Conservation (phyloP, 2,329 filamentous ascomycete species). For the Penicillium capsulatum region DNA sequence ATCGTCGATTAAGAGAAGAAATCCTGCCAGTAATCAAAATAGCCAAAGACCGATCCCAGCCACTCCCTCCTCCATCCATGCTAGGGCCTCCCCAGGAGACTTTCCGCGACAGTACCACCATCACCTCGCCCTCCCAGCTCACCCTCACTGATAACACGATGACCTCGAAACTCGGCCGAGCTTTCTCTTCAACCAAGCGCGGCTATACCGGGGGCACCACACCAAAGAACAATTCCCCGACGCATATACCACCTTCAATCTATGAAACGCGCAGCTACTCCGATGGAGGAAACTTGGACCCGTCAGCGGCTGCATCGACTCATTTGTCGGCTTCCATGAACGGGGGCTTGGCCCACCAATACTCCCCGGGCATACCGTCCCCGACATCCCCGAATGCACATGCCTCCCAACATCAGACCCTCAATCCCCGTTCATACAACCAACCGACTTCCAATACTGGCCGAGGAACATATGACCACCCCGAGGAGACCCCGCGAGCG, state of each 20-base stretch:
- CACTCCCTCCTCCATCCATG: constrained; percentile 61
- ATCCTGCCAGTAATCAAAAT: constrained; percentile 84
- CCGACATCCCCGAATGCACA: constrained; percentile 43
- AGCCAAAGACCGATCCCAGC: constrained; percentile 86
- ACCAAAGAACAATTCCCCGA: constrained; percentile 73
- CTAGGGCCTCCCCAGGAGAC: constrained; percentile 18
- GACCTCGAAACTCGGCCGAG: constrained; percentile 58
- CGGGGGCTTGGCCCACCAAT: constrained; percentile 49
- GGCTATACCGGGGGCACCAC: constrained; percentile 63
- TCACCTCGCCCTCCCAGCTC: constrained; percentile 31
- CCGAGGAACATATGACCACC: constrained; percentile 36
- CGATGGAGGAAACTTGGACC: constrained; percentile 56
- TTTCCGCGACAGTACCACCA: constrained; percentile 38
- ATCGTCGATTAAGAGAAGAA: constrained; percentile 82
- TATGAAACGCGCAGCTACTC: constrained; percentile 61
- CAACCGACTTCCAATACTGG: constrained; percentile 32
- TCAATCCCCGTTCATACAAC: constrained; percentile 45
- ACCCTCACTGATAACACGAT: constrained; percentile 42
- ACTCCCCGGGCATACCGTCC: constrained; percentile 47
- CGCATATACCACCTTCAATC: constrained; percentile 61
- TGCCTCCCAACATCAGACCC: constrained; percentile 39
- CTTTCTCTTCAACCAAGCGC: constrained; percentile 64
- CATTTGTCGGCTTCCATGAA: constrained; percentile 66
- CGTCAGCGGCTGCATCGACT: constrained; percentile 64
- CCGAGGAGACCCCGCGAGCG: constrained; percentile 33